Base-by-base conservation (phyloP, 2,329 filamentous ascomycete species). In the Aspergillus pseudotamarii region DNA sequence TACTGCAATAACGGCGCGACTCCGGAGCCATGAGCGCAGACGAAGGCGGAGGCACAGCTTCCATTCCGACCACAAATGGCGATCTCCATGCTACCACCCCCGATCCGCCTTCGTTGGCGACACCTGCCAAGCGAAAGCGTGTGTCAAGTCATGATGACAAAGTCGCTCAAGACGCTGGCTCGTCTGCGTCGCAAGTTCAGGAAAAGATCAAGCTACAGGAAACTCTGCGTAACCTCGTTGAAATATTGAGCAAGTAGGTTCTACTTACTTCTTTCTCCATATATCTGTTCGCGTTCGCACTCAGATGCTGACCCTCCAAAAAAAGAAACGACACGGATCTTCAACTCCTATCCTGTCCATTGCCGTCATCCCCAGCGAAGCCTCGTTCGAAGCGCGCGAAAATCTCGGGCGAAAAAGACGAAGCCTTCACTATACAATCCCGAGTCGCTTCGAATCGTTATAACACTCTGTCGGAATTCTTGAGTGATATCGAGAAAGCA, bases 251-350 rank as follows among this genome's bases (percentile, higher is more conserved):
- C 72, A 73, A 73, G 78, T 75, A 62, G 63, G 60, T 38, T 46
- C 43, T 57, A 51, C 34, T 28, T 62, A 26, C 41, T 2, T 8
- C 30, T 45, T 16, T 50, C 11, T 16, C 8, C 55, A 23, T 45
- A 26, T 30, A 23, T 32, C 57, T 41, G 26, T 41, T 30, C 55
- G 32, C 57, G 54, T 48, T 38, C 58, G 57, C 51, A 64, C 59
- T 12, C 11, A 26, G n/a, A 28, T 43, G 60, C 67, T 77, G 61
- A 76, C 67, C 56, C 21, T n/a, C 9, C n/a, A n/a, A 46, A 23
- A 61, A 82, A 61, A 82, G 80, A 61, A 75, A 79, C 66, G 79
- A 82, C 66, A 71, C 76, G n/a, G 78, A 79, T 53, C 75, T 81
- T n/a, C 76, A 77, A 34, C 72, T 82, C 57, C 72, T 82, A 16